Conservation (phyloP, 768 basidiomycete genomes). For the Auricularia auricula-judae region DNA sequence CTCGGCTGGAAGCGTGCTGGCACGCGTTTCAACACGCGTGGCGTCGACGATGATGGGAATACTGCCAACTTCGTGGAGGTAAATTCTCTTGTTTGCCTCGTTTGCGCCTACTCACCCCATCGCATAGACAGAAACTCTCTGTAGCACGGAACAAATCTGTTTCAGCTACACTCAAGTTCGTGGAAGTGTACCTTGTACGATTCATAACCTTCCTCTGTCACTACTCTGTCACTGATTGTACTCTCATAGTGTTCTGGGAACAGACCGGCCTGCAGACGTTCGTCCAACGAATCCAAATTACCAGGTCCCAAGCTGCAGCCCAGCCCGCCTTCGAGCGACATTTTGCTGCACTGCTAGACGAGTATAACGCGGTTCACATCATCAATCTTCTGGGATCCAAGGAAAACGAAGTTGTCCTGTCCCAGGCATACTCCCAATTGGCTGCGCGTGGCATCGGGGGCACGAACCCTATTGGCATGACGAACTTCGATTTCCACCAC, state of each 20-base stretch:
- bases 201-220: constrained; percentile 14
- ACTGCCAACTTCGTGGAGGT: constrained; percentile 96
- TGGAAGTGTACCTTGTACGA: constrained; percentile 87
- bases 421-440: constrained; percentile 72
- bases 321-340: constrained; percentile 97
- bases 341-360: constrained; percentile 73
- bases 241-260: constrained; percentile 85
- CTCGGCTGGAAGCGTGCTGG: constrained; percentile 93
- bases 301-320: constrained; percentile 79
- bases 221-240: constrained; percentile 2
- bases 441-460: constrained; percentile 52
- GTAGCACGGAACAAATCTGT: constrained; percentile 77
- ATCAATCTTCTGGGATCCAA: constrained; percentile 87
- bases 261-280: constrained; percentile 94
- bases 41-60: constrained; percentile 91
- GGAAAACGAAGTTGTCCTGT: constrained; percentile 83
- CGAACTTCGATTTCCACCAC: constrained; percentile 91
- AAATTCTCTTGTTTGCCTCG: constrained; percentile 11
- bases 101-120: neutral
- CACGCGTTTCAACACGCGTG: constrained; percentile 93
- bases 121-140: constrained; percentile 74
- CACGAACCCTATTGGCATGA: constrained; percentile 53
- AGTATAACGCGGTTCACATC: constrained; percentile 77
- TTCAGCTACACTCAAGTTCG: constrained; percentile 91
- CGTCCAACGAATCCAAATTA: constrained; percentile 88